Conservation (phyloP, 2,329 filamentous ascomycete species). For the Cercospora brassicicola region DNA sequence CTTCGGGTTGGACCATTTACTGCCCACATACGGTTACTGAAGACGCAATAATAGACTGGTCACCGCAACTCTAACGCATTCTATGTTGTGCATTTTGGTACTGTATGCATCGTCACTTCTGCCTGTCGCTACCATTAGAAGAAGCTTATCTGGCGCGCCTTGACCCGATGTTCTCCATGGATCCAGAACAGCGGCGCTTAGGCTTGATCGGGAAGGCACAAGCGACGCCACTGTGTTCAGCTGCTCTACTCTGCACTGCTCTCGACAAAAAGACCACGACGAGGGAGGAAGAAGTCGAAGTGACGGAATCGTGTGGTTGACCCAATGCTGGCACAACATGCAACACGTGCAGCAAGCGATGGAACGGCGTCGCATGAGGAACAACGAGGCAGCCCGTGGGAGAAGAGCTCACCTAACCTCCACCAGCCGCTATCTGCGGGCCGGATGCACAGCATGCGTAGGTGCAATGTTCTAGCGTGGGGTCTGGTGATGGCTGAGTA, state of each 20-base stretch:
- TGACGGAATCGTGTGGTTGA: neutral
- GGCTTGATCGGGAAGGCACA: constrained; percentile 8
- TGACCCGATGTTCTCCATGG: neutral
- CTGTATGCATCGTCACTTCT: neutral
- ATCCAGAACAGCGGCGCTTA: neutral
- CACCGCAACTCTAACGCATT: neutral
- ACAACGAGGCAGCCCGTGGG: neutral
- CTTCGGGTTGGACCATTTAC: neutral
- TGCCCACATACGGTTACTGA: neutral
- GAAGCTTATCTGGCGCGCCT: constrained; percentile 4
- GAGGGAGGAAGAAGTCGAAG: neutral
- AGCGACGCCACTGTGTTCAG: neutral
- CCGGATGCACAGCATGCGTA: constrained; percentile 8
- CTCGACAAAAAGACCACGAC: neutral
- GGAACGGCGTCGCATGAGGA: neutral
- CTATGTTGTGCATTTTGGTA: neutral
- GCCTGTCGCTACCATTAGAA: neutral
- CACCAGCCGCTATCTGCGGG: constrained; percentile 18
- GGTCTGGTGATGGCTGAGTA: constrained; percentile 8
- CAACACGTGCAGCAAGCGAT: neutral
- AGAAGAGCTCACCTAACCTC: constrained; percentile 3
- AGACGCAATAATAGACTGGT: neutral
- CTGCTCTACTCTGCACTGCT: neutral
- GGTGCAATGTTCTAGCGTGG: constrained; percentile 12
- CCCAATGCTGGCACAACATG: neutral